These are phyloP conservation scores for Exobasidium cylindrosporum DNA, from an alignment of 1,284 basidiomycete species.

Conservation along the genomic window DNA sequence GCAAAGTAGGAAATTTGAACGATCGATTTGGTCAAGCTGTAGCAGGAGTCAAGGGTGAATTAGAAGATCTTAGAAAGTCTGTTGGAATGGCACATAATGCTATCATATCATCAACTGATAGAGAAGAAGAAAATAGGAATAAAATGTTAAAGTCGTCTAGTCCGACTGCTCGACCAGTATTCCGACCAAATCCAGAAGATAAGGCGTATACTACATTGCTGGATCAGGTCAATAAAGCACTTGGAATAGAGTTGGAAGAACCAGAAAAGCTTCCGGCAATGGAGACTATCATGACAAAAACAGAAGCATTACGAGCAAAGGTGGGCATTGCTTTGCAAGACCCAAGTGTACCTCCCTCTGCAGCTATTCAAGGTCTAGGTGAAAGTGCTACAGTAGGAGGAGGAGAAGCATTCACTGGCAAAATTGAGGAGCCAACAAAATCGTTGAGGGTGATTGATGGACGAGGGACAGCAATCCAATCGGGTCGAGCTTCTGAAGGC, in stretches of 20 bases:
- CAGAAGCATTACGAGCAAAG: not conserved
- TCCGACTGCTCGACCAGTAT: conserved; percentile 15
- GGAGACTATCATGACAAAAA: conserved; percentile 2
- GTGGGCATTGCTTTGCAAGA: conserved; percentile 7
- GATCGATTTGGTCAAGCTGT: conserved; percentile 40
- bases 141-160: conserved; percentile 13
- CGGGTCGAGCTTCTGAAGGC: not conserved
- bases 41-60: conserved; percentile 45
- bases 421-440: not conserved
- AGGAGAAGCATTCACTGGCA: not conserved
- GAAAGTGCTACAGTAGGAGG: not conserved
- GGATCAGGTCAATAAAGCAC: conserved; percentile 29
- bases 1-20: conserved; percentile 30
- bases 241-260: conserved; percentile 15
- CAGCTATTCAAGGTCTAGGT: not conserved
- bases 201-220: conserved; percentile 33
- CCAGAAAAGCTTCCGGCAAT: not conserved
- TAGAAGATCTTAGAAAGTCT: conserved; percentile 34
- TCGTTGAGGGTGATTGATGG: not conserved
- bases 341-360: conserved; percentile 2
- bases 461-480: not conserved
- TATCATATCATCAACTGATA: not conserved
- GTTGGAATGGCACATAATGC: not conserved
- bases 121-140: conserved; percentile 1
- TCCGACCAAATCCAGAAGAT: conserved; percentile 31